A percentile compares a stretch with the other conserved stretches of the same genome.
Conservation (phyloP, 2,329 filamentous ascomycete species). For the Arthroderma sp. region DNA sequence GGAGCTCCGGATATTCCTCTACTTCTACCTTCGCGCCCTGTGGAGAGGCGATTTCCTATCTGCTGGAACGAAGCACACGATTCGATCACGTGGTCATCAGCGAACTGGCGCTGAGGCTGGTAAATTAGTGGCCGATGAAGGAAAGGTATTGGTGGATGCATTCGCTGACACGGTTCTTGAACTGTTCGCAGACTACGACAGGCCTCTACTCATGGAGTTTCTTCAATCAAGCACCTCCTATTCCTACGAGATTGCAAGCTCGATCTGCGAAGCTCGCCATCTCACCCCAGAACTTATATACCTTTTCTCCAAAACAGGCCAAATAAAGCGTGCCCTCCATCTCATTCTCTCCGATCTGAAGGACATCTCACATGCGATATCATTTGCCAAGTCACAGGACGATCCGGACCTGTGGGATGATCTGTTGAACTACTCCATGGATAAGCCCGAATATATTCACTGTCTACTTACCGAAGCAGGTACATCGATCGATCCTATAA, state of each 20-base stretch:
- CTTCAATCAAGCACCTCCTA: conserved; percentile 75
- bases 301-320: conserved; percentile 85
- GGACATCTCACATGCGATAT: conserved; percentile 83
- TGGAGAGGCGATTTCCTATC: conserved; percentile 62
- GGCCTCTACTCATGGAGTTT: conserved; percentile 70
- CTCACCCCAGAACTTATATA: conserved; percentile 93
- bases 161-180: conserved; percentile 79
- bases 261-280: conserved; percentile 64
- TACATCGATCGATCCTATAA: conserved; percentile 84
- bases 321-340: conserved; percentile 80
- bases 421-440: conserved; percentile 89
- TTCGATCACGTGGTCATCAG: conserved; percentile 22
- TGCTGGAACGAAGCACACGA: conserved; percentile 21
- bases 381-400: conserved; percentile 85
- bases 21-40: conserved; percentile 77
- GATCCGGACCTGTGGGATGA: conserved; percentile 93
- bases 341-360: conserved; percentile 88
- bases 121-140: conserved; percentile 42
- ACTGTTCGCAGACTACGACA: conserved; percentile 75
- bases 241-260: conserved; percentile 58
- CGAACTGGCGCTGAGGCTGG: conserved; percentile 28
- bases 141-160: conserved; percentile 60
- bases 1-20: conserved; percentile 61
- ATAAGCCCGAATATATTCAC: conserved; percentile 88
- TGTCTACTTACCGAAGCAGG: conserved; percentile 87